A percentile compares a stretch with the other conserved stretches of the same genome.
phyloP scores from a whole-genome alignment of 2,329 filamentous ascomycete genomes.

The Teratosphaeria destructans region DNA sequence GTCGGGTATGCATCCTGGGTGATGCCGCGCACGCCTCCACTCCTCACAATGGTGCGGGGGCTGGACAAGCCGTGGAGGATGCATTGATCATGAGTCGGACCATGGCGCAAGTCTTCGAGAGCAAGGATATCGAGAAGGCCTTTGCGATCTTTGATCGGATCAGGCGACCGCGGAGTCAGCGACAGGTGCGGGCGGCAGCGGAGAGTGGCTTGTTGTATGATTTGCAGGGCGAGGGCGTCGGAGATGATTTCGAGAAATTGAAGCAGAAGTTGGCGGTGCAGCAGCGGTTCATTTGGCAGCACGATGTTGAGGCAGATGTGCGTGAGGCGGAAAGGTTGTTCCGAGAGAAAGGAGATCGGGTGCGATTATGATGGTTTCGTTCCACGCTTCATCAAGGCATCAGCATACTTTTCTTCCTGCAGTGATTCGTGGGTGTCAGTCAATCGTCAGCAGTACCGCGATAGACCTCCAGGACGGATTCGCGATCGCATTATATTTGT shows the following conservation, averaged over 20 bases:
- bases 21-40: constrained; percentile 48
- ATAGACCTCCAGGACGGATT: no score
- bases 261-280: constrained; percentile 20
- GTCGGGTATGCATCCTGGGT: constrained; percentile 37
- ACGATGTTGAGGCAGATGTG: constrained; percentile 27
- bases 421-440: neutral
- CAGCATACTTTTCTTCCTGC: neutral
- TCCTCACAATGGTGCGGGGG: constrained; percentile 47
- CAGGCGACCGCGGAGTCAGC: constrained; percentile 30
- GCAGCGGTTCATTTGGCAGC: constrained; percentile 33
- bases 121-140: constrained; percentile 20
- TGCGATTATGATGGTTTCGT: neutral
- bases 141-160: constrained; percentile 31
- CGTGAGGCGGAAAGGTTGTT: constrained; percentile 14
- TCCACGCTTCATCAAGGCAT: no score
- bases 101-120: constrained; percentile 17
- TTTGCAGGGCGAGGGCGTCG: constrained; percentile 22
- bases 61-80: constrained; percentile 48
- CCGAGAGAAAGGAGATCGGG: neutral
- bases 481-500: no score
- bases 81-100: constrained; percentile 35
- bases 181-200: constrained; percentile 30
- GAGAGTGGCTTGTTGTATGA: constrained; percentile 32
- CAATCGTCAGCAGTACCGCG: no score
- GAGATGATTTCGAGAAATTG: constrained; percentile 27